phyloP scores from a whole-genome alignment of 2,329 filamentous ascomycete species.

The Cladosporium sp. region DNA sequence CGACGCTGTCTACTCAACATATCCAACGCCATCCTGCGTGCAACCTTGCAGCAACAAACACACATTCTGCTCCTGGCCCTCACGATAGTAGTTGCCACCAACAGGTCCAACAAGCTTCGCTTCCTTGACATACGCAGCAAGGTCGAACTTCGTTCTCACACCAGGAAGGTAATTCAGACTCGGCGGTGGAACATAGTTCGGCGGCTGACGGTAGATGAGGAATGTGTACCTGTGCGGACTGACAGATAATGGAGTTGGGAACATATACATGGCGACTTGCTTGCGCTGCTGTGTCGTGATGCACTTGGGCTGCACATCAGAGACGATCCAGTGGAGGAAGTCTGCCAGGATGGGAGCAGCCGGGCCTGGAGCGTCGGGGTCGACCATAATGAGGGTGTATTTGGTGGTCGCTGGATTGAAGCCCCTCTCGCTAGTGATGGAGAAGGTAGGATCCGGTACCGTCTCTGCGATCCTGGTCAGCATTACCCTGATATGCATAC shows the following conservation, averaged over 20 bases:
- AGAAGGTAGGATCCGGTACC: conserved; percentile 24
- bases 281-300: conserved; percentile 26
- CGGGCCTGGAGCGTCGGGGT: conserved; percentile 31
- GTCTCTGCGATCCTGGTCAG: no score
- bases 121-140: conserved; percentile 25
- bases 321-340: conserved; percentile 30
- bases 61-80: background rate
- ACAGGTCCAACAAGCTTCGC: conserved; percentile 26
- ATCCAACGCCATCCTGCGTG: conserved; percentile 15
- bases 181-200: conserved; percentile 27
- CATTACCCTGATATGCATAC: no score
- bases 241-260: conserved; percentile 27
- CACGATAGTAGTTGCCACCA: conserved; percentile 26
- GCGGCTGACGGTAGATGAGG: conserved; percentile 32
- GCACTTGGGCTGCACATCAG: conserved; percentile 30
- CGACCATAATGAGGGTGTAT: conserved; percentile 32
- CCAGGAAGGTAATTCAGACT: conserved; percentile 23
- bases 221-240: conserved; percentile 30
- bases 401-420: conserved; percentile 30
- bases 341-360: conserved; percentile 23
- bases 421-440: conserved; percentile 29
- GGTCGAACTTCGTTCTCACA: conserved; percentile 27
- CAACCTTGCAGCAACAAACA: conserved; percentile 3
- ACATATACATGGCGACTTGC: conserved; percentile 26
- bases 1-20: background rate